phyloP scores from a whole-genome alignment of 495 filamentous ascomycete genomes.

The Podospora comata region DNA sequence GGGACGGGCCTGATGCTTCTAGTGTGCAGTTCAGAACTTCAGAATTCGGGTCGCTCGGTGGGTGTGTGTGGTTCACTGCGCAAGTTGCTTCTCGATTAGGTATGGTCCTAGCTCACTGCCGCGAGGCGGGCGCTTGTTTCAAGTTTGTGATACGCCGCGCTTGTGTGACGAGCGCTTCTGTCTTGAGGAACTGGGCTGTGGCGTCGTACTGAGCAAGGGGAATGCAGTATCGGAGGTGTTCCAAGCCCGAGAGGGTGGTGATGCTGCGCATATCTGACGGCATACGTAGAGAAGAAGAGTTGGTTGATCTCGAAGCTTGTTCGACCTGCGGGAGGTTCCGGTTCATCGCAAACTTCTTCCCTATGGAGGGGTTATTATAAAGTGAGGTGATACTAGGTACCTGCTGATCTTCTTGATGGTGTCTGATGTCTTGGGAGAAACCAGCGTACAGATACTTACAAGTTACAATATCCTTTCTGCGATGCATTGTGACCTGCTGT shows the following conservation, averaged over 20 bases:
- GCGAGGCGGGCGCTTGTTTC: conserved; percentile 11
- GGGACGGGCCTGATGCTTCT: background rate
- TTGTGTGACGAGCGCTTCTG: conserved; percentile 1
- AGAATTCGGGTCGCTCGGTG: background rate
- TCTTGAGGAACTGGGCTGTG: background rate
- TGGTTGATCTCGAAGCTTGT: background rate
- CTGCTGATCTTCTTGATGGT: too few species aligned
- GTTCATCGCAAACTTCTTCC: background rate
- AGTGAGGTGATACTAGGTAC: background rate
- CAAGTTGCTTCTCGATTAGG: background rate
- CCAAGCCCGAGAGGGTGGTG: background rate
- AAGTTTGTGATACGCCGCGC: conserved; percentile 10
- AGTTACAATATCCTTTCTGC: too few species aligned
- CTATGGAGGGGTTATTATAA: background rate
- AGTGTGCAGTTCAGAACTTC: background rate
- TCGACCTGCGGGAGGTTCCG: background rate
- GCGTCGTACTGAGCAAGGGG: background rate
- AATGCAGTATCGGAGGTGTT: background rate
- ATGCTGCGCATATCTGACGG: background rate
- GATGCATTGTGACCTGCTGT: too few species aligned
- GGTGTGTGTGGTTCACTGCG: background rate
- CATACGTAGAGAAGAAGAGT: too few species aligned
- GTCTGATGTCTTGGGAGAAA: too few species aligned
- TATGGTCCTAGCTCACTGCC: conserved; percentile 6
- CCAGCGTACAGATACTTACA: too few species aligned